phyloP scores from a whole-genome alignment of 1,284 basidiomycete species.

The Puccinia triticina region DNA sequence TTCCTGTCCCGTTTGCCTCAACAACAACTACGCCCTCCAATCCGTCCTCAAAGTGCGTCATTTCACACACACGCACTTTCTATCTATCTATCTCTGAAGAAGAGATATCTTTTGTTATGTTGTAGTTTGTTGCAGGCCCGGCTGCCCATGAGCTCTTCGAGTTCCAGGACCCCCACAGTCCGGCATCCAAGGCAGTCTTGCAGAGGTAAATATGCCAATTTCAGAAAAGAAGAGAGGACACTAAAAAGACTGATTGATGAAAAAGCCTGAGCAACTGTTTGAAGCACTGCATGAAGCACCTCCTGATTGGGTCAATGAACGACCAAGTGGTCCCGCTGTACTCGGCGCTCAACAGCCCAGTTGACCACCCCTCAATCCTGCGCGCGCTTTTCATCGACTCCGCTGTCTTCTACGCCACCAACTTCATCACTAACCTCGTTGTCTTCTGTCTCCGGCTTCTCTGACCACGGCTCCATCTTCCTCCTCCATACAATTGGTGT shows the following conservation, averaged over 20 bases:
- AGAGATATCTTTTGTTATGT: slow-evolving; percentile 52
- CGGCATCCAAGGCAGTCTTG: slow-evolving; percentile 54
- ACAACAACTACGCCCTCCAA: slow-evolving; percentile 75
- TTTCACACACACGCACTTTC: no score
- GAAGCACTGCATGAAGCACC: no score
- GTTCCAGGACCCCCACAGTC: slow-evolving; percentile 70
- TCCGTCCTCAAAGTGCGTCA: slow-evolving; percentile 80
- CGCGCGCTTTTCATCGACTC: no score
- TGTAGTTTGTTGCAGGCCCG: slow-evolving; percentile 84
- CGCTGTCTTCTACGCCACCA: slow-evolving; percentile 72
- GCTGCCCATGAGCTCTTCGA: slow-evolving; percentile 92
- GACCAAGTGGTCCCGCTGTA: no score
- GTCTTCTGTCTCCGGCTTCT: slow-evolving; percentile 84
- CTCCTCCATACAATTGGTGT: slow-evolving; percentile 85
- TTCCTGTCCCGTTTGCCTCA: slow-evolving; percentile 80
- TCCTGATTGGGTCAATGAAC: no score
- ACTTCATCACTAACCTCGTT: slow-evolving; percentile 88
- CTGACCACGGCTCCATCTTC: slow-evolving; percentile 82
- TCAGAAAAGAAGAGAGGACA: slow-evolving; percentile 18
- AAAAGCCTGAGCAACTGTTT: no score
- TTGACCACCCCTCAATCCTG: no score
- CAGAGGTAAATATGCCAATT: slow-evolving; percentile 56
- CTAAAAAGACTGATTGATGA: no score
- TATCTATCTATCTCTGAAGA: not conserved
- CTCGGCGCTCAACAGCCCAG: no score